Evolutionary conservation across 306 rosid species (phyloP).

Genomic region (Cajanus cajan): DNA sequence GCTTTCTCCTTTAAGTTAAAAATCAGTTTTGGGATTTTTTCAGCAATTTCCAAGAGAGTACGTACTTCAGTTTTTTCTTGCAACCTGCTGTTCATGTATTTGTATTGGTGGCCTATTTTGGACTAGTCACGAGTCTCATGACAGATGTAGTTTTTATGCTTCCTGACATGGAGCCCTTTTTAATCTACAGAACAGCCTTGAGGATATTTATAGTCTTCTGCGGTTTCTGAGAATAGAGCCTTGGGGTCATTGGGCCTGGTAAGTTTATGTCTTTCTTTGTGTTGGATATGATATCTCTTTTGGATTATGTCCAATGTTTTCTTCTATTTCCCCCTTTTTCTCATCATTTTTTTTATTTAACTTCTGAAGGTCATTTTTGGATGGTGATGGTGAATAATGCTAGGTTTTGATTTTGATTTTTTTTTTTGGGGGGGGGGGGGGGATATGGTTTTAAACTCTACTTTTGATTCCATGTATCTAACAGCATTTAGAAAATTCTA

Average conservation of each 20-base stretch:
- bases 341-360: neutral
- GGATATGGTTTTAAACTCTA: neutral
- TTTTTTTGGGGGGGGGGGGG: neutral
- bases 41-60: neutral
- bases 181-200: conserved; percentile 73
- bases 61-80: neutral
- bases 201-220: conserved; percentile 92
- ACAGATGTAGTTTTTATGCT: conserved; percentile 26
- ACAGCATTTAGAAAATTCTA: conserved; percentile 11
- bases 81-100: neutral
- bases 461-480: conserved; percentile 11
- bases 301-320: conserved; percentile 15
- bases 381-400: neutral
- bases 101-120: conserved; percentile 23
- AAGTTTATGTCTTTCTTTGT: conserved; percentile 27
- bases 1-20: neutral
- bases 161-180: conserved; percentile 41
- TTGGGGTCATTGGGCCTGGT: conserved; percentile 99
- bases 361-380: neutral
- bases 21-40: neutral
- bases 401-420: neutral
- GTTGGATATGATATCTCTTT: neutral
- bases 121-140: conserved; percentile 9
- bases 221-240: conserved; percentile 94
- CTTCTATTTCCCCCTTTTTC: neutral